phyloP scores from a whole-genome alignment of 257 asterid species.

The Rehmannia glutinosa region DNA sequence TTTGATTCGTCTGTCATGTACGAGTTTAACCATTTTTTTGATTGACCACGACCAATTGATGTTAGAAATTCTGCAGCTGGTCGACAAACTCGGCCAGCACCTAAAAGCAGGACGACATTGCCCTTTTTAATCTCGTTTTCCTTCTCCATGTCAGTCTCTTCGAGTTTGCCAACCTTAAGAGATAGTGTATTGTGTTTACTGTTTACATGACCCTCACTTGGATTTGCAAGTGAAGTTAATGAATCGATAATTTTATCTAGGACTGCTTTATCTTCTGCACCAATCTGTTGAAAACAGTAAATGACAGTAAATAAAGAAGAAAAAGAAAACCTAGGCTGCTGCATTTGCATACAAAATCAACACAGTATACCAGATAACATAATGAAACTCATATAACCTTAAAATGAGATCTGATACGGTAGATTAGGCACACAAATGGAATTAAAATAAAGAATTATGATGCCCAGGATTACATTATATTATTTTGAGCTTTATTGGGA shows the following conservation, averaged over 20 bases:
- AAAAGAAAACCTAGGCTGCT: too few species aligned
- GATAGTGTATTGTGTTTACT: constrained; percentile 40
- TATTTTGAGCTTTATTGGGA: background rate
- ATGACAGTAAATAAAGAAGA: too few species aligned
- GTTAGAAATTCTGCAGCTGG: constrained; percentile 90
- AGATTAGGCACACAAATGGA: background rate
- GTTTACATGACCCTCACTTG: constrained; percentile 36
- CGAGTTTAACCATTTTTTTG: constrained; percentile 43
- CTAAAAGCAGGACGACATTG: constrained; percentile 68
- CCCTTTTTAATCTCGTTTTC: constrained; percentile 36
- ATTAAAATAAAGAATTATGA: background rate
- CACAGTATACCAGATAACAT: background rate
- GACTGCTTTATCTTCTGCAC: constrained; percentile 70
- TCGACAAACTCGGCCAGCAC: constrained; percentile 97
- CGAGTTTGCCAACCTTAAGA: constrained; percentile 51
- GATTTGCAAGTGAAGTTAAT: constrained; percentile 63
- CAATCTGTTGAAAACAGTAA: constrained; percentile 50
- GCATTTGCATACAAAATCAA: background rate
- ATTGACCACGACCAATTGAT: constrained; percentile 47
- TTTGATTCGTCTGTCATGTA: constrained; percentile 33
- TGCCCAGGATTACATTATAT: background rate
- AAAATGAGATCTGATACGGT: background rate
- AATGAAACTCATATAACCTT: background rate
- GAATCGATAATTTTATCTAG: constrained; percentile 71
- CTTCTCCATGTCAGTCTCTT: constrained; percentile 28